Evolutionary conservation across 1,284 basidiomycete species (phyloP).

Genomic region (Uromyces viciae-fabae): DNA sequence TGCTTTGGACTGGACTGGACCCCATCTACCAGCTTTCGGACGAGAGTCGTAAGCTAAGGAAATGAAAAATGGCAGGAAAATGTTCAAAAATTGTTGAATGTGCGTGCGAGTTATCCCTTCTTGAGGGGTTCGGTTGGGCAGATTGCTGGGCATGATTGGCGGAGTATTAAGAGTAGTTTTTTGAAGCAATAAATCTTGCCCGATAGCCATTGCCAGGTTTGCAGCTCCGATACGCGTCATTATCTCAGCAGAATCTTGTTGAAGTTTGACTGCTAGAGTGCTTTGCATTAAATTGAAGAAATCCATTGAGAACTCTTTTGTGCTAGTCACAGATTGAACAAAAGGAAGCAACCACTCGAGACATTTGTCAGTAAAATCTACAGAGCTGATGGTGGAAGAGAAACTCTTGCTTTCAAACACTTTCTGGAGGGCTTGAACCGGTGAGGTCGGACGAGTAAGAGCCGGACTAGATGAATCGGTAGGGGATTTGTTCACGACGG

Average conservation of each 20-base stretch:
- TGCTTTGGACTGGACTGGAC: neutral
- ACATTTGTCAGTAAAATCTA: constrained; percentile 3
- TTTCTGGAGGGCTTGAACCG: constrained; percentile 6
- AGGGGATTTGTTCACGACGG: neutral
- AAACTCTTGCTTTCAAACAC: constrained; percentile 19
- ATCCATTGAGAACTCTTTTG: constrained; percentile 3
- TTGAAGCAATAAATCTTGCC: neutral
- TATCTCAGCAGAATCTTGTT: neutral
- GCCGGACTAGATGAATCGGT: neutral
- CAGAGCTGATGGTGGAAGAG: neutral
- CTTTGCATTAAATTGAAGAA: constrained; percentile 25
- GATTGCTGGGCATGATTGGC: neutral
- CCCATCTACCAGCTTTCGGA: neutral
- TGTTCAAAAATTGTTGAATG: constrained; percentile 5
- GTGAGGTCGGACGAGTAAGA: neutral
- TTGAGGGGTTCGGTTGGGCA: neutral
- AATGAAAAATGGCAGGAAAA: constrained; percentile 29
- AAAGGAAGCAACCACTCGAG: constrained; percentile 37
- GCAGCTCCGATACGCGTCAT: constrained; percentile 5
- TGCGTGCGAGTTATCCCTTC: neutral
- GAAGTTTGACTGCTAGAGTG: constrained; percentile 20
- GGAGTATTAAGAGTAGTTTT: neutral
- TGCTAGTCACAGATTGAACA: constrained; percentile 16
- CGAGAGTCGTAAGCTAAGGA: constrained; percentile 23
- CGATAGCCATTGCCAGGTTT: constrained; percentile 9